These are phyloP conservation scores for Scytalidium sp. DNA, from an alignment of 2,329 filamentous ascomycete species.

Conservation along the genomic window DNA sequence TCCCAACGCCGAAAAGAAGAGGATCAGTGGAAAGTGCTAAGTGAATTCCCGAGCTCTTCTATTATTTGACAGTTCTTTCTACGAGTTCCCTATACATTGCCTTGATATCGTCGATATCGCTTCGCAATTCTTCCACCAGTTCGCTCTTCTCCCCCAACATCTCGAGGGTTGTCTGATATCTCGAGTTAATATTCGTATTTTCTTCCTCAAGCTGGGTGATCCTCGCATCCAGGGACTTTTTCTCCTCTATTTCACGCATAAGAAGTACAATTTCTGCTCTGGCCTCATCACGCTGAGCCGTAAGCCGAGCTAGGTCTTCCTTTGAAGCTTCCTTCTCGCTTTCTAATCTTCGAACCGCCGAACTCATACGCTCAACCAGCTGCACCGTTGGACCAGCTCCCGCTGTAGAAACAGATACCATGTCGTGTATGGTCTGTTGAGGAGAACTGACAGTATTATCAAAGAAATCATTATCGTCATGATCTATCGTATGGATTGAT, in stretches of 20 bases:
- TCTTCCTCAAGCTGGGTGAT: constrained; percentile 66
- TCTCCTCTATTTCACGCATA: constrained; percentile 81
- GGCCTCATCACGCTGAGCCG: constrained; percentile 85
- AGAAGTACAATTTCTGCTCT: constrained; percentile 85
- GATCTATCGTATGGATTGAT: constrained; percentile 29
- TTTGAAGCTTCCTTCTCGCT: constrained; percentile 85
- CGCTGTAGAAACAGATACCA: constrained; percentile 84
- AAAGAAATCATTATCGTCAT: constrained; percentile 43
- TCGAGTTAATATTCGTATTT: constrained; percentile 64
- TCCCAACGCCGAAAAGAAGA: background rate
- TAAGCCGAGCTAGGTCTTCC: constrained; percentile 79
- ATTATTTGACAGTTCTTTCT: constrained; percentile 72
- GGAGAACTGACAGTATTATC: constrained; percentile 60
- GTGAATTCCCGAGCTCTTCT: background rate
- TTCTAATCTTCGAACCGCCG: constrained; percentile 85
- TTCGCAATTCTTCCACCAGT: constrained; percentile 82
- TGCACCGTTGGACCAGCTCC: constrained; percentile 91
- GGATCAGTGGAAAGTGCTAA: background rate
- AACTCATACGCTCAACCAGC: constrained; percentile 93
- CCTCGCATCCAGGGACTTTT: constrained; percentile 56
- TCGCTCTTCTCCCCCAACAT: constrained; percentile 98
- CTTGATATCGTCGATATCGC: constrained; percentile 91
- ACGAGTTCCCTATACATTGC: constrained; percentile 93
- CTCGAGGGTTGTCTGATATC: constrained; percentile 90
- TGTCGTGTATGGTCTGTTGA: constrained; percentile 72